These are phyloP conservation scores for Chaetomiaceae sp. DNA, from an alignment of 2,329 filamentous ascomycete genomes.

Conservation along the genomic window DNA sequence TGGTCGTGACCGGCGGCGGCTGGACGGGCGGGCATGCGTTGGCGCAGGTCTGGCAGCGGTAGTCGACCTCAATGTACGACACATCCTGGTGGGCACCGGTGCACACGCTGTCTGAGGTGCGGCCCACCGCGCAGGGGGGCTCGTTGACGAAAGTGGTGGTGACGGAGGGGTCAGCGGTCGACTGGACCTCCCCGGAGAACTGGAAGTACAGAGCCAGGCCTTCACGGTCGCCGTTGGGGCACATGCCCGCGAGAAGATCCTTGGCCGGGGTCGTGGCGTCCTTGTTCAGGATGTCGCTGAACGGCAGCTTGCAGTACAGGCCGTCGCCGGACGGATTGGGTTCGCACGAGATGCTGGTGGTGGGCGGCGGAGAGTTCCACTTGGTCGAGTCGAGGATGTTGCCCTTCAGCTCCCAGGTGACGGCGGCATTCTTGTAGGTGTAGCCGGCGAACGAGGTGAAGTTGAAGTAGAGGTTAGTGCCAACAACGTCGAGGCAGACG, in stretches of 20 bases:
- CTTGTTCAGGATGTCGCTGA: constrained; percentile 11
- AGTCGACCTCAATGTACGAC: constrained; percentile 10
- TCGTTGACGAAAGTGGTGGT: background rate
- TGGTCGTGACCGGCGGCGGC: background rate
- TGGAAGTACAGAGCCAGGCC: constrained; percentile 9
- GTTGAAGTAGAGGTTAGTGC: constrained; percentile 12
- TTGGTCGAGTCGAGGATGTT: background rate
- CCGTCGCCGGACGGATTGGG: background rate
- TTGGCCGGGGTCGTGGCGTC: background rate
- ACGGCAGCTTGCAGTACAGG: constrained; percentile 15
- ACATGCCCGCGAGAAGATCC: constrained; percentile 12
- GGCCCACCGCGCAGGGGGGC: constrained; percentile 9
- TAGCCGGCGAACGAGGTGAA: constrained; percentile 13
- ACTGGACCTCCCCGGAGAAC: constrained; percentile 5
- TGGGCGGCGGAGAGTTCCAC: constrained; percentile 2
- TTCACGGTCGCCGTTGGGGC: constrained; percentile 15
- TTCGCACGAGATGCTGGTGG: background rate
- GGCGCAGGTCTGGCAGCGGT: constrained; percentile 19
- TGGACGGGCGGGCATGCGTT: background rate
- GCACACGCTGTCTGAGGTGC: constrained; percentile 5
- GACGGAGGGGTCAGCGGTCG: background rate
- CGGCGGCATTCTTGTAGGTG: constrained; percentile 1
- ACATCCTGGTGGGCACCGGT: background rate
- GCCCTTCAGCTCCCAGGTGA: constrained; percentile 13
- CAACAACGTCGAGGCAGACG: constrained; percentile 16